A percentile compares a stretch with the other conserved stretches of the same genome.
phyloP scores from a whole-genome alignment of 805 yeast species.

The Lipomyces anomalus region DNA sequence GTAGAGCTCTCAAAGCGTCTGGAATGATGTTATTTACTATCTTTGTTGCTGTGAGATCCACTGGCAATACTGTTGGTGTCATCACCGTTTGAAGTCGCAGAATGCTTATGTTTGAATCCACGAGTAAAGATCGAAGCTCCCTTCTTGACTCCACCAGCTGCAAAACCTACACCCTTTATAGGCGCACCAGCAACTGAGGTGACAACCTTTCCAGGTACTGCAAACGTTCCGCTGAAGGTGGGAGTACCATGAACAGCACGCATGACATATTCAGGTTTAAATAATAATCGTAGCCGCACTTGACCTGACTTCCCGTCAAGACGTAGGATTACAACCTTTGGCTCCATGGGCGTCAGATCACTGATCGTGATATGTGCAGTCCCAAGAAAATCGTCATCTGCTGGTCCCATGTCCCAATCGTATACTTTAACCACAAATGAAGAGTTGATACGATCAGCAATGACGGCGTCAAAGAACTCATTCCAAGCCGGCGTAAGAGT shows the following conservation, averaged over 20 bases:
- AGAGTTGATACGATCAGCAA: constrained; percentile 59
- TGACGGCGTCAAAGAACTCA: constrained; percentile 53
- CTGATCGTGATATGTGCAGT: constrained; percentile 51
- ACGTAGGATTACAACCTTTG: constrained; percentile 47
- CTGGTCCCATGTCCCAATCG: constrained; percentile 95
- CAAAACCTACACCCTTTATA: constrained; percentile 46
- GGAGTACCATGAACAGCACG: constrained; percentile 19
- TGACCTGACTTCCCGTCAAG: constrained; percentile 56
- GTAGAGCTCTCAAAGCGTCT: too few relatives aligned
- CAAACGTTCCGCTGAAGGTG: constrained; percentile 22
- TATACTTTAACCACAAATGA: constrained; percentile 50
- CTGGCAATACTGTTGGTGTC: constrained; percentile 3
- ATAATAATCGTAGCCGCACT: constrained; percentile 52
- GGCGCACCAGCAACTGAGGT: constrained; percentile 48
- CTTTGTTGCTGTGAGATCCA: neutral
- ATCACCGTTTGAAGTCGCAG: constrained; percentile 5
- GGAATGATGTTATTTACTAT: too few relatives aligned
- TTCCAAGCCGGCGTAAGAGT: constrained; percentile 89
- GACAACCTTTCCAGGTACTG: constrained; percentile 38
- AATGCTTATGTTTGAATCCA: constrained; percentile 10
- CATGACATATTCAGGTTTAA: constrained; percentile 63
- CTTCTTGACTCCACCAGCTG: constrained; percentile 39
- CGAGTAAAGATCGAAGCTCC: constrained; percentile 19
- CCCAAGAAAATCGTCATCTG: constrained; percentile 77
- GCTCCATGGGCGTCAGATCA: constrained; percentile 54